Evolutionary conservation across 495 filamentous ascomycete species (phyloP), one percentile per base, ranked within the genome.

Genomic region (Penicillium daleae): DNA sequence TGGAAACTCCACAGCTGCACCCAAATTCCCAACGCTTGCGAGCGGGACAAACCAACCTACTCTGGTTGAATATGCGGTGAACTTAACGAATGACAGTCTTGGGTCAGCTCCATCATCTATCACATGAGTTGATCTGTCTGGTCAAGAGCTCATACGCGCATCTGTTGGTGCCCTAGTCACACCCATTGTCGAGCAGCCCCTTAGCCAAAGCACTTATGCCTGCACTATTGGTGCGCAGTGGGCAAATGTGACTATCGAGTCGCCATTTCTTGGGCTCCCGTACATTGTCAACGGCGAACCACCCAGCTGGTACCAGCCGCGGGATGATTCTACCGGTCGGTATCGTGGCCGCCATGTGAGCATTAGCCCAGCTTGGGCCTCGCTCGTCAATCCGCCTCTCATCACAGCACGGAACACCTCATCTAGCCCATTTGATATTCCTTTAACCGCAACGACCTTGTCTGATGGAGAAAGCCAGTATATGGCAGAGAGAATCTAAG

Each of bases 401-500:
- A 13, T 49, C 44, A 49, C 44, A 49, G 44, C 44, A 49, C 44
- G 27, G 44, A 49, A 49, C 44, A 49, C 44, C 7, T 26, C 44
- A 21, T 49, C 44, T 24, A 49, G 44, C 44, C 44, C 44, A 27
- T 49, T 48, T 49, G 44, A 49, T 22, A 49, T 49, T 27, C 44
- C 27, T 4, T 49, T 49, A 49, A 15, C 8, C 24, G 44, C 44
- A 27, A 49, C 44, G 44, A 49, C 22, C 9, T 27, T 26, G 44
- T 49, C 44, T 49, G 10, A 27, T 49, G 44, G 44, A 26, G 44
- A 49, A 26, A 49, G 44, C 44, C 44, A 49, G 22, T 49, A 49
- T 22, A 49, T 49, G 44, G 44, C 44, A 49, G 44, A 49, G 44
- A 49, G 17, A 49, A 49, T 49, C 44, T 21, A 49, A 49, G 44